These are phyloP conservation scores for Scheffersomyces ergatensis DNA, from an alignment of 805 yeast genomes.

Conservation along the genomic window DNA sequence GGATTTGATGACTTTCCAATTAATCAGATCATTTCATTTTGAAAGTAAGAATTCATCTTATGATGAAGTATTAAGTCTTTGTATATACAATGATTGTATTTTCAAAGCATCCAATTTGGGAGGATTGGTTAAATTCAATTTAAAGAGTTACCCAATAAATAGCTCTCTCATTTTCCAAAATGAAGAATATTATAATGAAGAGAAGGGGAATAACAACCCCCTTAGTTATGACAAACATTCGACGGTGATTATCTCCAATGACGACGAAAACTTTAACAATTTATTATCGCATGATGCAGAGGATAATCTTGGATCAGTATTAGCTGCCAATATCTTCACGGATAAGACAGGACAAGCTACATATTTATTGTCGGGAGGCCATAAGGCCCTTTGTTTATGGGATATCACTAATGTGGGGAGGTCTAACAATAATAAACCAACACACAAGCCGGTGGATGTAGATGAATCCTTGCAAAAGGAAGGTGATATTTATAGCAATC, in stretches of 20 bases:
- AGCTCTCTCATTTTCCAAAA: background rate
- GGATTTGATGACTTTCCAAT: conserved; percentile 82
- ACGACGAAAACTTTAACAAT: background rate
- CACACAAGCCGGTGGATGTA: background rate
- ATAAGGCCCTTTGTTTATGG: conserved; percentile 73
- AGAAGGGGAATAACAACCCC: conserved; percentile 4
- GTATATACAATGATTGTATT: conserved; percentile 53
- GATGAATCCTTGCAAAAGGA: background rate
- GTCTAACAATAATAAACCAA: background rate
- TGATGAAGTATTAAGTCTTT: conserved; percentile 53
- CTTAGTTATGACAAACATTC: conserved; percentile 5
- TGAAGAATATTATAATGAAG: conserved; percentile 6
- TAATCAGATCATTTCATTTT: conserved; percentile 45
- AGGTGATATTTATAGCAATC: conserved; percentile 30
- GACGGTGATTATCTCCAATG: conserved; percentile 7
- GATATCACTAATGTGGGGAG: conserved; percentile 36
- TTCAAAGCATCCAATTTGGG: conserved; percentile 59
- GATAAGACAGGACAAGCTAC: conserved; percentile 22
- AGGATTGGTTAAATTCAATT: conserved; percentile 27
- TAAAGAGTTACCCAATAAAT: conserved; percentile 13
- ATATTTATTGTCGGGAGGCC: conserved; percentile 68
- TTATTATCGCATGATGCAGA: background rate
- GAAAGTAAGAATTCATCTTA: conserved; percentile 7
- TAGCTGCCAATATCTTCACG: background rate
- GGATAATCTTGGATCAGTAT: conserved; percentile 1